Evolutionary conservation across 768 basidiomycete genomes (phyloP).

Genomic region (Mycena metata): DNA sequence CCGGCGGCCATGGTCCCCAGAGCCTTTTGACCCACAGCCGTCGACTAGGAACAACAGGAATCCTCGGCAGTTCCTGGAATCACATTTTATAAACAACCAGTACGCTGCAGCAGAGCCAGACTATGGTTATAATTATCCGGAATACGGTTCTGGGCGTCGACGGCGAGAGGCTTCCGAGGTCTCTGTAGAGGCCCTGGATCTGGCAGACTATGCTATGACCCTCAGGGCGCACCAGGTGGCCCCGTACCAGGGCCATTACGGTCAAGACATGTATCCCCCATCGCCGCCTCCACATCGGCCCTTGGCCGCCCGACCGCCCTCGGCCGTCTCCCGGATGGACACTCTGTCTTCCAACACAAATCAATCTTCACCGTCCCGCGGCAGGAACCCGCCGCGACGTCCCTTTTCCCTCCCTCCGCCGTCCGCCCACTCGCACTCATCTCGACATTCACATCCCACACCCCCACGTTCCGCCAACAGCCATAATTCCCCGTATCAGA

Average conservation of each 20-base stretch:
- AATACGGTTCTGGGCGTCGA: slow-evolving; percentile 40
- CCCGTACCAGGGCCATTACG: slow-evolving; percentile 33
- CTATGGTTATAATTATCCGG: slow-evolving; percentile 30
- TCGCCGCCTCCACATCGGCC: slow-evolving; percentile 35
- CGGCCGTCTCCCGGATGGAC: slow-evolving; percentile 58
- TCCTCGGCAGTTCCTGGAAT: slow-evolving; percentile 37
- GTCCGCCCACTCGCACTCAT: slow-evolving; percentile 45
- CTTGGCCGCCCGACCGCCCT: slow-evolving; percentile 47
- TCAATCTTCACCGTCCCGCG: slow-evolving; percentile 43
- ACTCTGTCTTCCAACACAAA: slow-evolving; percentile 57
- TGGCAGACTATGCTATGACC: slow-evolving; percentile 76
- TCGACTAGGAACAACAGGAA: slow-evolving; percentile 39
- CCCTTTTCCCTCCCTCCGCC: slow-evolving; percentile 66
- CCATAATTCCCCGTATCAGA: slow-evolving; percentile 38
- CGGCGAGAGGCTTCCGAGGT: slow-evolving; percentile 70
- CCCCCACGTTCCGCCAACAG: slow-evolving; percentile 39
- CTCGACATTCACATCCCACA: slow-evolving; percentile 36
- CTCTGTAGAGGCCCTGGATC: slow-evolving; percentile 79
- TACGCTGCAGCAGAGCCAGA: slow-evolving; percentile 39
- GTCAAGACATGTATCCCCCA: slow-evolving; percentile 50
- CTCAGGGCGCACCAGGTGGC: slow-evolving; percentile 55
- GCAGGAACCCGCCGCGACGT: slow-evolving; percentile 47
- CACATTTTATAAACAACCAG: slow-evolving; percentile 36
- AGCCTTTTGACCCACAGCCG: slow-evolving; percentile 62
- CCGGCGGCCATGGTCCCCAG: slow-evolving; percentile 77